phyloP scores from a whole-genome alignment of 176 grass and related monocot species.

The Oryza meridionalis region DNA sequence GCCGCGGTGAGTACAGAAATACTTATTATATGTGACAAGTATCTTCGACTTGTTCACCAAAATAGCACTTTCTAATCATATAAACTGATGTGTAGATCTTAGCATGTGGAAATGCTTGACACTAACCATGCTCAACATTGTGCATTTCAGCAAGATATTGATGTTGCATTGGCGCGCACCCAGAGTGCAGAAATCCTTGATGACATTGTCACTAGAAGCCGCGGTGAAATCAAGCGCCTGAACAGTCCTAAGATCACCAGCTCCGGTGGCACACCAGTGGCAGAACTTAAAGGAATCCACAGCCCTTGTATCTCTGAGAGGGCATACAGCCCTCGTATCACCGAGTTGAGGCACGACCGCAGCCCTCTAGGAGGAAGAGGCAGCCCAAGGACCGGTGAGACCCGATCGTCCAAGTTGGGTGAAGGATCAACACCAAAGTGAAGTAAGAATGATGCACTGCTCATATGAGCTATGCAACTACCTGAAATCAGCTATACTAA shows the following conservation, averaged over 20 bases:
- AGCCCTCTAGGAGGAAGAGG: slow-evolving; percentile 69
- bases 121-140: neutral
- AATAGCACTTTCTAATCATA: slow-evolving; percentile 7
- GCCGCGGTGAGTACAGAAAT: slow-evolving; percentile 51
- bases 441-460: slow-evolving; percentile 18
- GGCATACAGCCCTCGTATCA: slow-evolving; percentile 67
- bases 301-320: slow-evolving; percentile 88
- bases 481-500: slow-evolving; percentile 37
- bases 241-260: slow-evolving; percentile 94
- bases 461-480: slow-evolving; percentile 28
- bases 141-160: slow-evolving; percentile 66
- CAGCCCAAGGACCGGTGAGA: slow-evolving; percentile 43
- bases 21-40: neutral
- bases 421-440: slow-evolving; percentile 49
- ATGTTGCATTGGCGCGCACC: slow-evolving; percentile 43
- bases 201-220: slow-evolving; percentile 85
- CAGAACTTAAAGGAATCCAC: slow-evolving; percentile 63
- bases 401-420: slow-evolving; percentile 40
- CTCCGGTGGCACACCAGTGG: slow-evolving; percentile 74
- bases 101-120: slow-evolving; percentile 30
- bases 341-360: slow-evolving; percentile 70
- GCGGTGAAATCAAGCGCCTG: slow-evolving; percentile 87
- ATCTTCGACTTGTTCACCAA: neutral
- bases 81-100: slow-evolving; percentile 2
- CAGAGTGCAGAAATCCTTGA: slow-evolving; percentile 83